Evolutionary conservation across 768 basidiomycete species (phyloP).

Genomic region (Tulasnella sp.): DNA sequence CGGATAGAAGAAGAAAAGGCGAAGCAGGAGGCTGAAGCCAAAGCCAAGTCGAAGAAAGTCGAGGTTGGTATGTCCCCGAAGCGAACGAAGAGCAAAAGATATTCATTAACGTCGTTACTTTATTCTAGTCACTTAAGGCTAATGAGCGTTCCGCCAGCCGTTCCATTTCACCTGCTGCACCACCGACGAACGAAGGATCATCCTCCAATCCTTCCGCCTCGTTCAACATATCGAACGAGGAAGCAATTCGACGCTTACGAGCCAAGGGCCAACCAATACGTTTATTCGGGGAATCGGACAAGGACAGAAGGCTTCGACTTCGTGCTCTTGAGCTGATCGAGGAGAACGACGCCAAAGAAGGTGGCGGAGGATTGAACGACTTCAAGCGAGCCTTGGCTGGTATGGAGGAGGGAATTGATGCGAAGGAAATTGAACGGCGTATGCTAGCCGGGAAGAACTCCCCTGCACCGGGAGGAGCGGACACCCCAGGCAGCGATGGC

Average conservation of each 20-base stretch:
- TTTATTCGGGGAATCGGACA: conserved; percentile 92
- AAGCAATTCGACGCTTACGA: conserved; percentile 83
- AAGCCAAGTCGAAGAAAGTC: conserved; percentile 33
- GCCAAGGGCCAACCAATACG: conserved; percentile 91
- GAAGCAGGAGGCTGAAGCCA: conserved; percentile 37
- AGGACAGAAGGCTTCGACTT: conserved; percentile 82
- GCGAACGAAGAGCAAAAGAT: neutral
- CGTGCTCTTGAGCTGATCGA: conserved; percentile 95
- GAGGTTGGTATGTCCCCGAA: neutral
- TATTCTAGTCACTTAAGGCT: neutral
- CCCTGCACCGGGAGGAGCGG: conserved; percentile 47
- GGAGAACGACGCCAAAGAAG: conserved; percentile 66
- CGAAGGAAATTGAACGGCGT: conserved; percentile 82
- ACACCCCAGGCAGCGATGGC: conserved; percentile 30
- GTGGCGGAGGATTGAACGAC: conserved; percentile 82
- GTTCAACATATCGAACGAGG: conserved; percentile 92
- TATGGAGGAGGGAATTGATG: conserved; percentile 54
- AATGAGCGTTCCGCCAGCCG: neutral
- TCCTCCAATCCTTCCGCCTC: conserved; percentile 43
- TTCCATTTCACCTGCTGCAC: conserved; percentile 26
- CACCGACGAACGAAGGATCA: conserved; percentile 37
- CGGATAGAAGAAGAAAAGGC: conserved; percentile 45
- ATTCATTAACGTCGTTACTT: neutral
- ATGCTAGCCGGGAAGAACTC: conserved; percentile 55
- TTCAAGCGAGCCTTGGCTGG: conserved; percentile 56